phyloP scores from a whole-genome alignment of 805 yeast species.

The Cyberlindnera meyerae region DNA sequence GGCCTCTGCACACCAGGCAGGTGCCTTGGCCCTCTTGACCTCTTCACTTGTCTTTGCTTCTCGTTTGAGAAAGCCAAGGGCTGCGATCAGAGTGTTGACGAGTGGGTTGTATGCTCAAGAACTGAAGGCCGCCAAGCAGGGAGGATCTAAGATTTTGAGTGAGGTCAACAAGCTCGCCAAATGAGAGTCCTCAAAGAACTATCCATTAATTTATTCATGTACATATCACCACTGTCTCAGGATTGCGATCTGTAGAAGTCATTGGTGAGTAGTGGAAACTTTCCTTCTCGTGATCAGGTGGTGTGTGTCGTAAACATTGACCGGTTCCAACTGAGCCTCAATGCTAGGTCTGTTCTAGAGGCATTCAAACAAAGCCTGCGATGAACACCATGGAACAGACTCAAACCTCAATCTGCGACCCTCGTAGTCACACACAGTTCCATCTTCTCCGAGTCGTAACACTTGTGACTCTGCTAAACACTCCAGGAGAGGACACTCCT shows the following conservation, averaged over 20 bases:
- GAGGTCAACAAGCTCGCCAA: conserved; percentile 33
- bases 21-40: conserved; percentile 86
- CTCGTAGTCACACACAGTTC: conserved; percentile 4
- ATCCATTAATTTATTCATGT: too few relatives aligned
- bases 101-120: conserved; percentile 30
- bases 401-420: conserved; percentile 4
- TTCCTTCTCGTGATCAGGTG: neutral
- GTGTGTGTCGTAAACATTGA: neutral
- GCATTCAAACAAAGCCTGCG: conserved; percentile 1
- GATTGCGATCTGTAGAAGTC: neutral
- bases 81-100: conserved; percentile 32
- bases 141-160: conserved; percentile 30
- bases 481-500: conserved; percentile 9
- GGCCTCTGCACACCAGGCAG: conserved; percentile 97
- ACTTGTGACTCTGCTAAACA: conserved; percentile 6
- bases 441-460: conserved; percentile 3
- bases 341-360: conserved; percentile 2
- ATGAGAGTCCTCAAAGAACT: too few relatives aligned
- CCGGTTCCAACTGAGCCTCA: neutral
- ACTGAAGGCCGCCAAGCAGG: conserved; percentile 19
- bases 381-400: conserved; percentile 9
- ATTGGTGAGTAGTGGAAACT: neutral
- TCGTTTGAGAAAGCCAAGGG: conserved; percentile 55
- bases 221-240: too few relatives aligned
- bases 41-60: conserved; percentile 61